Base-by-base conservation (phyloP, 495 filamentous ascomycete species). In the Tuber umbilicatum region DNA sequence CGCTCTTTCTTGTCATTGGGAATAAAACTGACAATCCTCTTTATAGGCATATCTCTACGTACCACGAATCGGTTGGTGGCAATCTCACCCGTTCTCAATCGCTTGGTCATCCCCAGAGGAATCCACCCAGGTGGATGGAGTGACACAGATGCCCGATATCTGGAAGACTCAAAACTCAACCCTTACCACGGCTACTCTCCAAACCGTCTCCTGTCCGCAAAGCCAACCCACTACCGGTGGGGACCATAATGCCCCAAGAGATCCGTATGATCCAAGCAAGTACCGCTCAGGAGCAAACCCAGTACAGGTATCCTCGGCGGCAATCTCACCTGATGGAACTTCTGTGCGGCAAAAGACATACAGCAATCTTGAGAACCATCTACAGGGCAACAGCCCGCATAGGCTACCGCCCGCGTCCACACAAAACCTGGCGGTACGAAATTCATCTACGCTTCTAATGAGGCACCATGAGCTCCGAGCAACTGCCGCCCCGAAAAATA, bases 21-120 rank as follows among this genome's bases (percentile, higher is more conserved):
- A 17, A 19, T n/a, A 72, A 55, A 67, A 77, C 72, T 80, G 41
- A 81, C 42, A 67, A 69, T 68, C 35, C 10, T 6, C 7, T 55
- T 43, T 68, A 21, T 67, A 80, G 78, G 78, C 89, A 74, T 99
- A 97, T 82, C 85, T 99, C 55, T 94, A 94, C 81, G 91, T 97
- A 75, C 89, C 89, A 40, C 84, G 89, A 17, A 79, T 97, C 75
- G 91, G 89, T 64, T 87, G 88, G 76, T 96, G 92, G 91, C 93
- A 93, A 76, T 93, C 89, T 64, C 95, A 99, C 82, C 95, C 95
- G 5, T 98, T 99, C 85, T 95, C 94, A 40, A 87, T 98, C 70
- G 94, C 91, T 73, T 98, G 94, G 94, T 89, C 89, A 39, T 79
- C 80, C 40, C 75, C 70, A 19, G 74, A 76, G 45, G 69, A 73